Evolutionary conservation across 2,329 filamentous ascomycete genomes (phyloP).

Genomic region (Karstenula rhodostoma): DNA sequence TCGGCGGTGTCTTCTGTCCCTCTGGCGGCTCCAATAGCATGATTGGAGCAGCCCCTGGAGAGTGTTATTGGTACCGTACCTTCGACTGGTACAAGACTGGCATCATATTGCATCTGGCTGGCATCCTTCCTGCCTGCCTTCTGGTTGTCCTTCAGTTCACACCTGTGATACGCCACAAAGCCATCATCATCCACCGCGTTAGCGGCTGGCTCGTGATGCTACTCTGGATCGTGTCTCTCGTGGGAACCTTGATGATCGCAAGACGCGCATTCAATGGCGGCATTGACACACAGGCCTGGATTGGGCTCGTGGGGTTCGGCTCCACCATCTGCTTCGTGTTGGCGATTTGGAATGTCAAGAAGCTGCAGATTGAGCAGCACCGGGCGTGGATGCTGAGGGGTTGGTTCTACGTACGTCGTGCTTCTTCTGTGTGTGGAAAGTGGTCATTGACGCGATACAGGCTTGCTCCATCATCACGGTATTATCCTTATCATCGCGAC

Average conservation of each 20-base stretch:
- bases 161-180: constrained; percentile 56
- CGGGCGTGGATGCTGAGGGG: constrained; percentile 40
- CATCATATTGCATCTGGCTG: constrained; percentile 54
- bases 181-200: constrained; percentile 65
- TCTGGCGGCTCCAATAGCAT: constrained; percentile 13
- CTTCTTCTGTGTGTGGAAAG: background rate
- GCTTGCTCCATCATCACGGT: constrained; percentile 62
- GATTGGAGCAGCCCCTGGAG: constrained; percentile 48
- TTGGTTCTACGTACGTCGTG: constrained; percentile 32
- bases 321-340: constrained; percentile 56
- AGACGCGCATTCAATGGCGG: constrained; percentile 63
- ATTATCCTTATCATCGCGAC: constrained; percentile 58
- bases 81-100: constrained; percentile 46
- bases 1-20: constrained; percentile 47
- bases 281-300: constrained; percentile 56
- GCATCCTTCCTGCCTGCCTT: constrained; percentile 51
- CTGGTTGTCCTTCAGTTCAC: constrained; percentile 54
- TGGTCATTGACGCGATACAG: constrained; percentile 33
- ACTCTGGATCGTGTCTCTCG: constrained; percentile 57
- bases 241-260: constrained; percentile 63
- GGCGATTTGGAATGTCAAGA: constrained; percentile 65
- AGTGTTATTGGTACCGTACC: constrained; percentile 53
- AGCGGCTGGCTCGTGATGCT: constrained; percentile 65
- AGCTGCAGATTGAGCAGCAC: constrained; percentile 61
- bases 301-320: constrained; percentile 56